These are phyloP conservation scores for Beauveria scarabaeidicola DNA, from an alignment of 2,329 filamentous ascomycete genomes.

Conservation along the genomic window DNA sequence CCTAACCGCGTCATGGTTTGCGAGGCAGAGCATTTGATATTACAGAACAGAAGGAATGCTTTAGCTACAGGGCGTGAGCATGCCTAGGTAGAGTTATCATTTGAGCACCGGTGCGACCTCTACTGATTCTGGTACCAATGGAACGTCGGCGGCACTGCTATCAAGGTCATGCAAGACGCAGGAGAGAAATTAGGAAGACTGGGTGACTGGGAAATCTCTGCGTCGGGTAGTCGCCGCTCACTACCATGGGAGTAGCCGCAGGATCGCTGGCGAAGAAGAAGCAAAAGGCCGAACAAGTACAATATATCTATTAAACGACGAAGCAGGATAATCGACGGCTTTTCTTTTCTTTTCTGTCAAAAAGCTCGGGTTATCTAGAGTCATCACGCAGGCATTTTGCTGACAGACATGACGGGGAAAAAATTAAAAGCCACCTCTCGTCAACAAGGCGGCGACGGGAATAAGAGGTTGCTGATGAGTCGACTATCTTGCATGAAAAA, in stretches of 20 bases:
- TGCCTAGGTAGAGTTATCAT: neutral
- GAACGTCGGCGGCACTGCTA: neutral
- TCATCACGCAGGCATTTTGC: neutral
- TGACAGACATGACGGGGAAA: neutral
- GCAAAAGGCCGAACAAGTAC: too few species aligned
- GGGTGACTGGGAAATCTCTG: neutral
- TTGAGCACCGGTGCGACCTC: neutral
- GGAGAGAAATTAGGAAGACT: neutral
- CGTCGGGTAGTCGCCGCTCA: neutral
- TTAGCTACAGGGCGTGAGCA: neutral
- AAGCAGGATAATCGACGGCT: too few species aligned
- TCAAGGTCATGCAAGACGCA: neutral
- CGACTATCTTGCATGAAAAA: too few species aligned
- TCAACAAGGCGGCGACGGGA: neutral
- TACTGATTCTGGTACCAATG: neutral
- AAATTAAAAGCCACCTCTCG: neutral
- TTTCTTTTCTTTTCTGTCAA: too few species aligned
- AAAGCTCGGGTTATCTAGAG: too few species aligned
- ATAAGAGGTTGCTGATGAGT: too few species aligned
- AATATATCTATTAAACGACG: too few species aligned
- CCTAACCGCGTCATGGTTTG: neutral
- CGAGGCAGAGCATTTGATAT: neutral
- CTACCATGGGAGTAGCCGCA: neutral
- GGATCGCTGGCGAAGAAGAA: neutral
- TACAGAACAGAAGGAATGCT: neutral